Conservation (phyloP, 768 basidiomycete species). For the Leccinum sublutescens region DNA sequence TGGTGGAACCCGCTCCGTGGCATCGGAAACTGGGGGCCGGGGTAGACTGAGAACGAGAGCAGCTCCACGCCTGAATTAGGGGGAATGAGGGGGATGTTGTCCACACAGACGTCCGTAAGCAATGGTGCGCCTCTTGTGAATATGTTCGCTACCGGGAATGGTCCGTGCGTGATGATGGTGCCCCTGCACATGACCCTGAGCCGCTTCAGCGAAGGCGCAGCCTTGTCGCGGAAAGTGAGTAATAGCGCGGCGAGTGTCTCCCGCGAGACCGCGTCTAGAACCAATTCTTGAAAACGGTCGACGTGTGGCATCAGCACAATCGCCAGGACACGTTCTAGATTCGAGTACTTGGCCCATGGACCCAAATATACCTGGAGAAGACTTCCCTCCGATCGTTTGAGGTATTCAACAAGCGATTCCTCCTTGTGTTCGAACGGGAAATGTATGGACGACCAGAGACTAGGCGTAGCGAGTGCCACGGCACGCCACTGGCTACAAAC, state of each 20-base stretch:
- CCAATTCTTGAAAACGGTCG: conserved; percentile 27
- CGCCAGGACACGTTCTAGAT: conserved; percentile 24
- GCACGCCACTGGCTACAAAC: conserved; percentile 35
- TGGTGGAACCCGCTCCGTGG: conserved; percentile 24
- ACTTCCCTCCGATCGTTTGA: conserved; percentile 31
- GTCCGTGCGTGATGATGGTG: conserved; percentile 26
- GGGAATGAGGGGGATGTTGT: conserved; percentile 29
- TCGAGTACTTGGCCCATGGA: conserved; percentile 33
- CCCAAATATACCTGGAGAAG: conserved; percentile 33
- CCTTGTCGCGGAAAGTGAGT: conserved; percentile 23
- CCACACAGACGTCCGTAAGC: conserved; percentile 34
- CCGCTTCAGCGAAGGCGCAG: conserved; percentile 26
- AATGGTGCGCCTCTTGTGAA: conserved; percentile 32
- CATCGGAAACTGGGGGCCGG: conserved; percentile 33
- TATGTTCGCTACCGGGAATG: conserved; percentile 21
- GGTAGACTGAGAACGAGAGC: conserved; percentile 34
- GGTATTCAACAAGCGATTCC: conserved; percentile 31
- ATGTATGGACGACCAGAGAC: conserved; percentile 35
- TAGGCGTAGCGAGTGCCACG: conserved; percentile 34
- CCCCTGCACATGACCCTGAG: conserved; percentile 33
- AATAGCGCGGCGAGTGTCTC: conserved; percentile 28
- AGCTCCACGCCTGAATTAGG: conserved; percentile 21
- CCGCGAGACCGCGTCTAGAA: conserved; percentile 31
- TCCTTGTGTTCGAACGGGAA: conserved; percentile 31
- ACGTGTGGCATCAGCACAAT: conserved; percentile 31